Percentiles rank a stretch among this genome's conserved stretches.
Conservation (phyloP, 2,329 filamentous ascomycete genomes). For the Beauveria brongniartii region DNA sequence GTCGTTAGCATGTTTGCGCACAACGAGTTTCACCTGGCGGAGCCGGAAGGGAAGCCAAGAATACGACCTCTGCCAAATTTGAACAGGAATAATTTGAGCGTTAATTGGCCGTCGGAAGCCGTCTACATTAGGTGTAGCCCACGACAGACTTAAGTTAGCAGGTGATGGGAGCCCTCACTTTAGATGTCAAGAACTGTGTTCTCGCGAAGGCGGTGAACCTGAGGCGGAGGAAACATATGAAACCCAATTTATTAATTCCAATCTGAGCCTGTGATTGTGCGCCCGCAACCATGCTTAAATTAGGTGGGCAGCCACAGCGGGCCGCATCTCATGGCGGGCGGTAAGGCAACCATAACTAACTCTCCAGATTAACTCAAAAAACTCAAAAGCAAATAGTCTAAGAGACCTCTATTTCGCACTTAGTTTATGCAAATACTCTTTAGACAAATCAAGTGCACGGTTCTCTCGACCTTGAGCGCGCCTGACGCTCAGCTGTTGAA, state of each 20-base stretch:
- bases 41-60: constrained; percentile 27
- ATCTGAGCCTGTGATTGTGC: neutral
- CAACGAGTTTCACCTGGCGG: constrained; percentile 38
- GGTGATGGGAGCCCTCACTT: neutral
- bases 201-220: too few species aligned
- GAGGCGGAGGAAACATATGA: neutral
- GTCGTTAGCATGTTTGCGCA: constrained; percentile 39
- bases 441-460: too few species aligned
- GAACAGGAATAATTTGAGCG: constrained; percentile 9
- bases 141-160: neutral
- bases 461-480: too few species aligned
- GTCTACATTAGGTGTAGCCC: neutral
- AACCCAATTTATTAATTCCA: neutral
- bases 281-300: neutral
- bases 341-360: neutral
- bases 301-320: neutral
- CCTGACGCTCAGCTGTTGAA: too few species aligned
- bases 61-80: constrained; percentile 10
- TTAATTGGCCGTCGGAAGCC: neutral
- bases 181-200: neutral
- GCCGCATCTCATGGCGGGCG: neutral
- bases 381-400: too few species aligned
- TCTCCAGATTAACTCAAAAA: too few species aligned
- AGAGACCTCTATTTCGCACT: too few species aligned
- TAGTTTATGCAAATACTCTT: too few species aligned